Conservation (phyloP, 441 rosid species). For the Theobroma grandiflorum region DNA sequence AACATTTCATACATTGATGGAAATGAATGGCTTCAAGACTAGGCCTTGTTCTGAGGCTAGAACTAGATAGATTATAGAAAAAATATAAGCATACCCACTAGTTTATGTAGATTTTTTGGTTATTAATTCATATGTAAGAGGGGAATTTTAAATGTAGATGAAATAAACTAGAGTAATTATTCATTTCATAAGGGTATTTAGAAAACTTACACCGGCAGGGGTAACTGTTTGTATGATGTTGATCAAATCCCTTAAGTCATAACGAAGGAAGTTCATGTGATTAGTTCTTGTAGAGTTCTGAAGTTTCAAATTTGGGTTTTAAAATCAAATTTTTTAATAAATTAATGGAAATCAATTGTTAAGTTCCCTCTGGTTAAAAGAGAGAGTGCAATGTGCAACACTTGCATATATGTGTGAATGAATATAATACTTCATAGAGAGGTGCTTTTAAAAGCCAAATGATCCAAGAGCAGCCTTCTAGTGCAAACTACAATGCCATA, state of each 20-base stretch:
- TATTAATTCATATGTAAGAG: background rate
- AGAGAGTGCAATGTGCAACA: too few relatives aligned
- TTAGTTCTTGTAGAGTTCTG: too few relatives aligned
- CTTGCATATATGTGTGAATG: too few relatives aligned
- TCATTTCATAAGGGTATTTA: too few relatives aligned
- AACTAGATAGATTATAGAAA: background rate
- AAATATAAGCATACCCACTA: background rate
- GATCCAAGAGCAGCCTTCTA: background rate
- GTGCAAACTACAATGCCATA: background rate
- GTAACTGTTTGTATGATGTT: background rate
- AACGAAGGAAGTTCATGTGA: too few relatives aligned
- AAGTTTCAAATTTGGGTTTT: background rate
- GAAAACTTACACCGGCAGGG: too few relatives aligned
- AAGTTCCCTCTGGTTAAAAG: too few relatives aligned
- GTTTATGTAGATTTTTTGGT: background rate
- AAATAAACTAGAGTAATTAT: background rate
- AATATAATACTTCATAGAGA: too few relatives aligned
- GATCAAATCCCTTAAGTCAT: too few relatives aligned
- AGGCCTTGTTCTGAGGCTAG: background rate
- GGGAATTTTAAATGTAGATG: background rate
- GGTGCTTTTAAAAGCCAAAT: too few relatives aligned
- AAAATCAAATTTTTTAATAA: too few relatives aligned
- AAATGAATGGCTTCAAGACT: constrained; percentile 54
- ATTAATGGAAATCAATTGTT: too few relatives aligned
- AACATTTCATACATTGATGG: constrained; percentile 71